These are phyloP conservation scores for Malassezia globosa DNA, from an alignment of 1,284 basidiomycete species.

Conservation along the genomic window DNA sequence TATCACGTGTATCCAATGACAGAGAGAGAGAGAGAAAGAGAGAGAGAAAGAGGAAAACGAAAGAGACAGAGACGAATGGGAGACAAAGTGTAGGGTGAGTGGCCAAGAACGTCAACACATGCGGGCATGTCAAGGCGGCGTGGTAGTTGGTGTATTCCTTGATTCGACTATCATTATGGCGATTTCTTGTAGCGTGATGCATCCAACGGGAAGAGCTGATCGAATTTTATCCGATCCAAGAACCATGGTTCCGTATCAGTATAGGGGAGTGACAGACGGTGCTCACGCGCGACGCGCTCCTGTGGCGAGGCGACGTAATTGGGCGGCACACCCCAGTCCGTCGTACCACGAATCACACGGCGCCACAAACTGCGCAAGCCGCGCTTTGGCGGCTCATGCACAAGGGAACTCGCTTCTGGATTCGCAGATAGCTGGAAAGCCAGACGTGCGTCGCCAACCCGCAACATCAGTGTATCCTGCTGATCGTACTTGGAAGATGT, in stretches of 20 bases:
- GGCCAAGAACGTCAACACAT: too few relatives aligned
- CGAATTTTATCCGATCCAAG: conserved; percentile 17
- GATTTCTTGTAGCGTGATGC: conserved; percentile 8
- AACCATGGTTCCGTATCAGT: conserved; percentile 18
- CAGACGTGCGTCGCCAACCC: conserved; percentile 16
- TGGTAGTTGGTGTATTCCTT: too few relatives aligned
- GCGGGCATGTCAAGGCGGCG: background rate
- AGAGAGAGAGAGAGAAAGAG: too few relatives aligned
- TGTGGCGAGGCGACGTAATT: background rate
- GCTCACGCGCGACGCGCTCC: conserved; percentile 4
- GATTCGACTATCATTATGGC: too few relatives aligned
- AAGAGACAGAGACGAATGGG: too few relatives aligned
- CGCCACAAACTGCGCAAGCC: conserved; percentile 1
- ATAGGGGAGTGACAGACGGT: background rate
- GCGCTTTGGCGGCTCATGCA: conserved; percentile 1
- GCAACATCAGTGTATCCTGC: conserved; percentile 18
- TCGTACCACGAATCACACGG: background rate
- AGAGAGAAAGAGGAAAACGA: too few relatives aligned
- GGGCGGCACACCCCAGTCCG: conserved; percentile 10
- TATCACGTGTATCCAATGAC: too few relatives aligned
- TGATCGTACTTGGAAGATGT: conserved; percentile 1
- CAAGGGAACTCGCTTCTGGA: conserved; percentile 4
- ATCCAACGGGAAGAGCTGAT: conserved; percentile 18
- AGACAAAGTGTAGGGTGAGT: too few relatives aligned
- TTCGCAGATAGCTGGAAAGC: conserved; percentile 16